Evolutionary conservation across 2,329 filamentous ascomycete species (phyloP).

Genomic region (Aspergillus candidus): DNA sequence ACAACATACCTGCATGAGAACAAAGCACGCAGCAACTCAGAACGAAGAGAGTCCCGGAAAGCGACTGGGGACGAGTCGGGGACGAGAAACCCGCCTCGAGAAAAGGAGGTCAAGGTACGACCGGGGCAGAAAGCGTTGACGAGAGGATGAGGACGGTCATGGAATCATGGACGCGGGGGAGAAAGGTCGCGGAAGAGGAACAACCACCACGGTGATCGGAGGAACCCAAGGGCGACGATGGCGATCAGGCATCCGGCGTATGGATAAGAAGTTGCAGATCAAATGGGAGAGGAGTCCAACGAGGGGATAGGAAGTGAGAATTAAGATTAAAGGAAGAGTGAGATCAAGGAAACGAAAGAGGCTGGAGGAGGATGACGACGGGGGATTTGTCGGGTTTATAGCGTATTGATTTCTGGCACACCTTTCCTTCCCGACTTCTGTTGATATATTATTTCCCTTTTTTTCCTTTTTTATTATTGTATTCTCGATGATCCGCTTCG

Average conservation of each 20-base stretch:
- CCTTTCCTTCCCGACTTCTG: too few species aligned
- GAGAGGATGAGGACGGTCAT: conserved; percentile 21
- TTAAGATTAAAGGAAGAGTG: not conserved
- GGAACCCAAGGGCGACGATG: conserved; percentile 13
- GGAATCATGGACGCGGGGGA: conserved; percentile 39
- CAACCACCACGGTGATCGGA: conserved; percentile 16
- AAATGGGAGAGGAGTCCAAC: not conserved
- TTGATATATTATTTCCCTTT: too few species aligned
- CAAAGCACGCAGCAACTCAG: conserved; percentile 24
- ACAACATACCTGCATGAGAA: conserved; percentile 35
- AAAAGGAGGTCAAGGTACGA: conserved; percentile 33
- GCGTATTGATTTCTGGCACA: too few species aligned
- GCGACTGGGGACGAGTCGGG: conserved; percentile 22
- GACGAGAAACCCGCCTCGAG: conserved; percentile 19
- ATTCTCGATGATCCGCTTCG: not conserved
- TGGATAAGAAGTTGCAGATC: conserved; percentile 3
- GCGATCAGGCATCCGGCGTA: conserved; percentile 19
- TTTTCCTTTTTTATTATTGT: too few species aligned
- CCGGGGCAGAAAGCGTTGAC: conserved; percentile 27
- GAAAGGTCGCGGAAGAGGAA: conserved; percentile 16
- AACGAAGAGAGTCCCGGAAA: conserved; percentile 18
- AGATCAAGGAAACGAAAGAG: too few species aligned
- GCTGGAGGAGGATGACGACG: too few species aligned
- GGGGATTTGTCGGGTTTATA: too few species aligned
- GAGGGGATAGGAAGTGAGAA: conserved; percentile 2